Percentiles rank a stretch among this genome's conserved stretches.
These are phyloP conservation scores for Trichoderma sp. DNA, from an alignment of 2,329 filamentous ascomycete genomes.

Conservation along the genomic window DNA sequence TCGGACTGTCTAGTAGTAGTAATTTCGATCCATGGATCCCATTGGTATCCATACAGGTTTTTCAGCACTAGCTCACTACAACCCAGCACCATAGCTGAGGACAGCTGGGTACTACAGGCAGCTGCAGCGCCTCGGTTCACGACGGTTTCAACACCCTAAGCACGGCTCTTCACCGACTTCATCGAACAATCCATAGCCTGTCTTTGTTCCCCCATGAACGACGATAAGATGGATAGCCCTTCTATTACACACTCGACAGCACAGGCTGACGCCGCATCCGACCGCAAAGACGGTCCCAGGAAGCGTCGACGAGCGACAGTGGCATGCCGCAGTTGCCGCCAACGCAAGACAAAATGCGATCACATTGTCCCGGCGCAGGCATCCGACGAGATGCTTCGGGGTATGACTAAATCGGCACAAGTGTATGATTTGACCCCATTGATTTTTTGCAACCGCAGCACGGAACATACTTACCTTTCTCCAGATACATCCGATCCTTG, in stretches of 20 bases:
- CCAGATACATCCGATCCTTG: conserved; percentile 3
- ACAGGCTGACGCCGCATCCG: not conserved
- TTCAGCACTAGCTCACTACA: not conserved
- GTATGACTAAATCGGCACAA: conserved; percentile 9
- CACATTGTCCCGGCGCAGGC: conserved; percentile 15
- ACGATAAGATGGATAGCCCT: not conserved
- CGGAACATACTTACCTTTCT: not conserved
- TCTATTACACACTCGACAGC: not conserved
- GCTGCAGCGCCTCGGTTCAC: not conserved
- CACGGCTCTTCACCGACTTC: not conserved
- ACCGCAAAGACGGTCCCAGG: conserved; percentile 8
- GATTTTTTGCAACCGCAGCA: too few relatives aligned
- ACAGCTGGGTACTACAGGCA: not conserved
- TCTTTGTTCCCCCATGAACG: not conserved
- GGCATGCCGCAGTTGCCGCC: conserved; percentile 13
- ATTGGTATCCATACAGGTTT: not conserved
- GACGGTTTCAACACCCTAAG: not conserved
- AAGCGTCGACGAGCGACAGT: conserved; percentile 10
- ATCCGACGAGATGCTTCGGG: conserved; percentile 10
- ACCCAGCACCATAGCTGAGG: not conserved
- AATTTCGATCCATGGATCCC: not conserved
- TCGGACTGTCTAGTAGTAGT: not conserved
- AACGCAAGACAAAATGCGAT: conserved; percentile 15
- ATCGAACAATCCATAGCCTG: not conserved
- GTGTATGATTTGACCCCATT: not conserved